These are phyloP conservation scores for Pelargonium fulgidum DNA, from an alignment of 441 rosid species.

Conservation along the genomic window DNA sequence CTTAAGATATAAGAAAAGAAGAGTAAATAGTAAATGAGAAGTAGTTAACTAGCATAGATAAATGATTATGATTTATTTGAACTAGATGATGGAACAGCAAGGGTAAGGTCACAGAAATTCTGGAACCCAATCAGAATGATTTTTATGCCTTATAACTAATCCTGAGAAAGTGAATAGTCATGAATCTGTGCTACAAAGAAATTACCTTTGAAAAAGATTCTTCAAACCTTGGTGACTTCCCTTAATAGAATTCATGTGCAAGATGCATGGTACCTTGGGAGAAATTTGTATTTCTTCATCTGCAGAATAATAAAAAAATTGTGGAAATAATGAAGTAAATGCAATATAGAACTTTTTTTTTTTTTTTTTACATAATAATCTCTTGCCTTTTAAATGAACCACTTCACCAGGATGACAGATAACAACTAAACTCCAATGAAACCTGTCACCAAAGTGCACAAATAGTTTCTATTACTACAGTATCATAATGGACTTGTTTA, in stretches of 20 bases:
- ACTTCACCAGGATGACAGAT: conserved; percentile 79
- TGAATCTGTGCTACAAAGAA: not conserved
- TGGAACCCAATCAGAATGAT: not conserved
- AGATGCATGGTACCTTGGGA: conserved; percentile 56
- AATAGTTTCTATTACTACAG: conserved; percentile 18
- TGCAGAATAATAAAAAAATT: conserved; percentile 21
- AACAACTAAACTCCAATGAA: conserved; percentile 85
- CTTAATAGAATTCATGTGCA: conserved; percentile 82
- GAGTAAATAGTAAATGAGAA: not conserved
- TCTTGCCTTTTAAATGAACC: conserved; percentile 41
- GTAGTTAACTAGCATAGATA: not conserved
- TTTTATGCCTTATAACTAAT: not conserved
- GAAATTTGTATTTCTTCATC: conserved; percentile 36
- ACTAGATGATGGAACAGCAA: not conserved
- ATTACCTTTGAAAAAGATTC: conserved; percentile 63
- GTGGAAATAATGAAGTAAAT: not conserved
- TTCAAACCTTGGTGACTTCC: conserved; percentile 77
- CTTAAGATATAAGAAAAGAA: not conserved
- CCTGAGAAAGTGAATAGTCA: conserved; percentile 2
- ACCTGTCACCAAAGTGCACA: conserved; percentile 40
- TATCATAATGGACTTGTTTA: conserved; percentile 6
- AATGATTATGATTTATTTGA: not conserved
- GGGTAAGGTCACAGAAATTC: not conserved
- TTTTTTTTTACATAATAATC: conserved; percentile 5
- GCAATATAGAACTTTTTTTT: too few relatives aligned